Evolutionary conservation across 225 moss, liverwort and hornwort genomes (phyloP).

Genomic region (Thuidium tamariscinum): DNA sequence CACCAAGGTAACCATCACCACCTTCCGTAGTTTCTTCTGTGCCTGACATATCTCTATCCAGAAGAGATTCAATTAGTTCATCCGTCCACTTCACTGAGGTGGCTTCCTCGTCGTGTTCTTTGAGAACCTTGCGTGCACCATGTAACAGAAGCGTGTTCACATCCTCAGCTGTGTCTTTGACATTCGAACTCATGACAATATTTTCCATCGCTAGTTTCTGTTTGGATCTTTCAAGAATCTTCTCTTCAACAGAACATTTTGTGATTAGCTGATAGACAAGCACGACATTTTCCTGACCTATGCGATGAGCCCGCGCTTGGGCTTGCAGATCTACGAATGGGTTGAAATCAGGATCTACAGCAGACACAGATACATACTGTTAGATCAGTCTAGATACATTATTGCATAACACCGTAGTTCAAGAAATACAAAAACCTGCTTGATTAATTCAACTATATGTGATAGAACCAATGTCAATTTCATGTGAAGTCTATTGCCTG

Average conservation of each 20-base stretch:
- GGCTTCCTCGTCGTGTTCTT: constrained; percentile 51
- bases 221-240: constrained; percentile 60
- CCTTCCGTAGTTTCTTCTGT: constrained; percentile 21
- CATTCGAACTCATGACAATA: constrained; percentile 44
- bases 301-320: constrained; percentile 81
- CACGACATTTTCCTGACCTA: constrained; percentile 78
- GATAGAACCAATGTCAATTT: not conserved
- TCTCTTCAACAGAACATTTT: constrained; percentile 78
- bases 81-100: constrained; percentile 49
- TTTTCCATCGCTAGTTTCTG: constrained; percentile 84
- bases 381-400: not conserved
- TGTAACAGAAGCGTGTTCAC: constrained; percentile 63
- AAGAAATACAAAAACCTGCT: not conserved
- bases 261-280: constrained; percentile 82
- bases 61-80: constrained; percentile 48
- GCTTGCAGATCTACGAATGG: constrained; percentile 86
- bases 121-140: constrained; percentile 55
- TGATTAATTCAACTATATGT: not conserved
- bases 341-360: constrained; percentile 86
- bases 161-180: constrained; percentile 47
- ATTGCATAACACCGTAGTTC: not conserved
- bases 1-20: constrained; percentile 61
- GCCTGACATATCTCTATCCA: constrained; percentile 38
- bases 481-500: not conserved
- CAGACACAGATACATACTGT: not conserved